Percentiles rank a stretch among this genome's conserved stretches.
Evolutionary conservation across 345 rosid species (phyloP).

Genomic region (Balakata baccata): DNA sequence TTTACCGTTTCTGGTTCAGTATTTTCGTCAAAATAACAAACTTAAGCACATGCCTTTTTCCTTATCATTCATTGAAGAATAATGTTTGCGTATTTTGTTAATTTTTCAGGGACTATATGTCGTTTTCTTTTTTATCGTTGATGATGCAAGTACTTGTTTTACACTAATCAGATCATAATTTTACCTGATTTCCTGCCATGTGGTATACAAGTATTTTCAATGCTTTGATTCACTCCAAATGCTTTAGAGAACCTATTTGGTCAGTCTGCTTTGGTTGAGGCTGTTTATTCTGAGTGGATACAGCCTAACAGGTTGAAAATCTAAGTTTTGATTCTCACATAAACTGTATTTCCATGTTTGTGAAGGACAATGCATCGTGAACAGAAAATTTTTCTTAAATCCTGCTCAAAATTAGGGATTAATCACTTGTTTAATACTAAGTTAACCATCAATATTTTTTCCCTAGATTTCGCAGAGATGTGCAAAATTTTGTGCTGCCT

Average conservation of each 20-base stretch:
- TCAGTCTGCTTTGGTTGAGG: not conserved
- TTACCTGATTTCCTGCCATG: not conserved
- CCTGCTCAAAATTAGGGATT: not conserved
- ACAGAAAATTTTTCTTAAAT: not conserved
- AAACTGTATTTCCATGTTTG: not conserved
- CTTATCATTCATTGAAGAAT: not conserved
- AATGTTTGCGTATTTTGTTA: not conserved
- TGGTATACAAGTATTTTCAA: not conserved
- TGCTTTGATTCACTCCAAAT: not conserved
- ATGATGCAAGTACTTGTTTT: not conserved
- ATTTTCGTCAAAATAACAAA: not conserved
- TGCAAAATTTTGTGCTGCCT: not conserved
- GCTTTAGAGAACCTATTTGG: not conserved
- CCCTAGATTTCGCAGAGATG: not conserved
- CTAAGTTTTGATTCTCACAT: not conserved
- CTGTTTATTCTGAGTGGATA: slow-evolving; percentile 1
- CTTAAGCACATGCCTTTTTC: not conserved
- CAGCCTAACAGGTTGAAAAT: slow-evolving; percentile 1
- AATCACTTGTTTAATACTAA: too few species aligned
- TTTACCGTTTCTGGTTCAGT: not conserved
- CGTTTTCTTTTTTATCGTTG: not conserved
- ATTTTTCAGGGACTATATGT: not conserved
- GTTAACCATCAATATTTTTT: not conserved
- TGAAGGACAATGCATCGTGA: not conserved
- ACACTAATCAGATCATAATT: not conserved